phyloP scores from a whole-genome alignment of 805 yeast species.

The Saturnispora gosingensis region DNA sequence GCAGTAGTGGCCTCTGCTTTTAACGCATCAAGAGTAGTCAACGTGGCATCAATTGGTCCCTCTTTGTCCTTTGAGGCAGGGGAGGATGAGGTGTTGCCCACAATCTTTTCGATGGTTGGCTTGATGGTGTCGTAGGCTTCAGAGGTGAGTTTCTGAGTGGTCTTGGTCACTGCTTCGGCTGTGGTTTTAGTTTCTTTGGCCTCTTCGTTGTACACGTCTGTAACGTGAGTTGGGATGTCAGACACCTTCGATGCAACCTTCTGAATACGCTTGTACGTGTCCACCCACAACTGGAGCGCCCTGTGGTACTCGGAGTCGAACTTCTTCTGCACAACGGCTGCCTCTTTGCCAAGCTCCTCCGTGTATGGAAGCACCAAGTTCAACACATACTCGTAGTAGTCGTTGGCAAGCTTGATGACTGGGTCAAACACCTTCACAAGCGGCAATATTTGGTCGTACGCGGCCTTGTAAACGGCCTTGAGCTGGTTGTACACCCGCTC shows the following conservation, averaged over 20 bases:
- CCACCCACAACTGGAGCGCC: constrained; percentile 16
- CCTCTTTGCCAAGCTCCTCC: constrained; percentile 1
- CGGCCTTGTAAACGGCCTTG: background rate
- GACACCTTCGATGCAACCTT: constrained; percentile 23
- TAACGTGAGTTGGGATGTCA: constrained; percentile 25
- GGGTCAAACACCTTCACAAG: constrained; percentile 17
- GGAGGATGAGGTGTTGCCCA: constrained; percentile 12
- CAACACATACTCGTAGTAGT: constrained; percentile 22
- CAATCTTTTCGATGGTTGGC: constrained; percentile 25
- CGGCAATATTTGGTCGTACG: background rate
- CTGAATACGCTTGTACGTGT: constrained; percentile 23
- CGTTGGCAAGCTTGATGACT: constrained; percentile 23
- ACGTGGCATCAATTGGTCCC: constrained; percentile 1
- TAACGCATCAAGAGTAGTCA: background rate
- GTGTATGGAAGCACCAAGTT: constrained; percentile 16
- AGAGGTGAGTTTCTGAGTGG: constrained; percentile 29
- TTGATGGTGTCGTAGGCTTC: constrained; percentile 28
- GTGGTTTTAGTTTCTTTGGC: constrained; percentile 22
- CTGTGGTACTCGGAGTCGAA: constrained; percentile 22
- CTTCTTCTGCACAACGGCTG: constrained; percentile 2
- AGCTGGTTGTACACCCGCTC: background rate
- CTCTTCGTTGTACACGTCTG: constrained; percentile 25
- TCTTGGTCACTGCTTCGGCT: constrained; percentile 28
- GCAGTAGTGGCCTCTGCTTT: constrained; percentile 3
- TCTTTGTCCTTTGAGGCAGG: background rate